Conservation (phyloP, 805 yeast genomes). For the Candida bentonensis region DNA sequence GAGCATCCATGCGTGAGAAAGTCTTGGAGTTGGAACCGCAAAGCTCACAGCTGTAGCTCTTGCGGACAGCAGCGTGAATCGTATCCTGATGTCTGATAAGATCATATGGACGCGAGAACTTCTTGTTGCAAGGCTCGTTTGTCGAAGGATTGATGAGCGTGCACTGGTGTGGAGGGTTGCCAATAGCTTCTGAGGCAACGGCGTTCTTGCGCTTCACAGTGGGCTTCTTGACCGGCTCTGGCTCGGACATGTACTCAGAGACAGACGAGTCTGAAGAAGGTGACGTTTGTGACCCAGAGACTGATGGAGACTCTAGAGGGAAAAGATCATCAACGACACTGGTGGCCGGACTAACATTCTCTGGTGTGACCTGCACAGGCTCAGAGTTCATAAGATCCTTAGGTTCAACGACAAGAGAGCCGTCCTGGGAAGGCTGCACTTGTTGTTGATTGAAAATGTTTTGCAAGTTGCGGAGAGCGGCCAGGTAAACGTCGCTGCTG, state of each 20-base stretch:
- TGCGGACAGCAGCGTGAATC: constrained; percentile 79
- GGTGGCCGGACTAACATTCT: too few relatives aligned
- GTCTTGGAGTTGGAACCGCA: constrained; percentile 76
- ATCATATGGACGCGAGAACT: constrained; percentile 89
- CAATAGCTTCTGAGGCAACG: background rate
- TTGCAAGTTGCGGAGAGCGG: background rate
- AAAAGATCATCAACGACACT: too few relatives aligned
- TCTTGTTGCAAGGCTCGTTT: constrained; percentile 53
- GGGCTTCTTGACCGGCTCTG: too few relatives aligned
- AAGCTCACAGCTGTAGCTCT: constrained; percentile 70
- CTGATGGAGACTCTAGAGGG: too few relatives aligned
- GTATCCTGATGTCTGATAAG: constrained; percentile 92
- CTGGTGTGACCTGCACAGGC: too few relatives aligned
- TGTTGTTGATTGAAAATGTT: background rate
- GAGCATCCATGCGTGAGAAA: constrained; percentile 86
- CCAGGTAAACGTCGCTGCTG: background rate
- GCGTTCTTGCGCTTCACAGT: background rate
- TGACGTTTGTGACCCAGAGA: too few relatives aligned
- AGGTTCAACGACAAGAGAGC: background rate
- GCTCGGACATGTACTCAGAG: too few relatives aligned
- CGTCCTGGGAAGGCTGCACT: background rate
- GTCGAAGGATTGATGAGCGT: constrained; percentile 37
- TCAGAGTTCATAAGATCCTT: background rate
- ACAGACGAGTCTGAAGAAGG: too few relatives aligned
- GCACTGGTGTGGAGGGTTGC: background rate